Percentiles rank a stretch among this genome's conserved stretches.
Conservation (phyloP, 1,139 yeast genomes). For the Kodamaea arcana region DNA sequence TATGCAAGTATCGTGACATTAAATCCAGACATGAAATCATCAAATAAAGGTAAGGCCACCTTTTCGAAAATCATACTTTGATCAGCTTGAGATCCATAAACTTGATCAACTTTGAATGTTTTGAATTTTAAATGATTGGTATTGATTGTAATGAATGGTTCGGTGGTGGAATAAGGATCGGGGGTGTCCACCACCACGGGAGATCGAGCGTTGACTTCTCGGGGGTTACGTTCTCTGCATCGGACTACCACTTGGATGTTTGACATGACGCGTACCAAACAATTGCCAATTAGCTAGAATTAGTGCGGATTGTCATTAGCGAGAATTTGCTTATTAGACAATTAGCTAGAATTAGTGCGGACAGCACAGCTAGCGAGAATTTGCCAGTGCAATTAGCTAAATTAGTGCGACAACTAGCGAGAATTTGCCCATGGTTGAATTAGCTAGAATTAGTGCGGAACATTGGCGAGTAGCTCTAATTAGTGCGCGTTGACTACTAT, state of each 20-base stretch:
- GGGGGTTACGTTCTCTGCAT: constrained; percentile 75
- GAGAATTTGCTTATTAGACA: no score
- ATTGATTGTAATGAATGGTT: constrained; percentile 40
- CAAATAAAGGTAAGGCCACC: constrained; percentile 61
- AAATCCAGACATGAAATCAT: constrained; percentile 63
- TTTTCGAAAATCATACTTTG: constrained; percentile 54
- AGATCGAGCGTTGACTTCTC: constrained; percentile 68
- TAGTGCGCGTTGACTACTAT: no score
- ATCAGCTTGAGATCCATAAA: constrained; percentile 68
- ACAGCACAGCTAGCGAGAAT: no score
- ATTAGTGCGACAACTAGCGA: no score
- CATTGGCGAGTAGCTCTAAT: no score
- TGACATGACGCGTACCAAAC: no score
- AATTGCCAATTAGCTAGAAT: no score
- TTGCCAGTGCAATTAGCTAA: no score
- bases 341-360: no score
- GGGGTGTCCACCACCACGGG: constrained; percentile 69
- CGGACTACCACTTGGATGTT: constrained; percentile 83
- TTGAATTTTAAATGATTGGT: constrained; percentile 25
- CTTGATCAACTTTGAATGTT: constrained; percentile 67
- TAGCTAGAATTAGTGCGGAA: no score
- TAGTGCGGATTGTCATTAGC: no score
- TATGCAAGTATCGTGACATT: constrained; percentile 82
- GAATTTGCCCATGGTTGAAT: no score
- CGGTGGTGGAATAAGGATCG: constrained; percentile 34